Evolutionary conservation across 1,139 yeast species (phyloP), one percentile per base, ranked within the genome.

Genomic region (Candida neerlandica): DNA sequence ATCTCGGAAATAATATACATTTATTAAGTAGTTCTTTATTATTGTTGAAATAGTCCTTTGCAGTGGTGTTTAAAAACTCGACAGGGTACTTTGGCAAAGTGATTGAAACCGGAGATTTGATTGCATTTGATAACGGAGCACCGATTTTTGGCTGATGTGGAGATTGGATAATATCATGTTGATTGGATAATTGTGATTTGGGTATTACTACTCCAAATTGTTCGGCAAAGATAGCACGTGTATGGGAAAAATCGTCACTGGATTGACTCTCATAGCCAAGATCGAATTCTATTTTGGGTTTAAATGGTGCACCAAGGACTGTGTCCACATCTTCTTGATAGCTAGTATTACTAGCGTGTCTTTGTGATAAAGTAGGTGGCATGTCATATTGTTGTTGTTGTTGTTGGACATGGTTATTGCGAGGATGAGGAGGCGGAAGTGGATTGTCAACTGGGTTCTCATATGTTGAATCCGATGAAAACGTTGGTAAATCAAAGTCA

Each of bases 51-150:
- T 18, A 37, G 2, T 37, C 41, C 27, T 37, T 23, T 9, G 14
- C 18, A 4, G 29, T 21, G 5, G 44, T 5, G 15, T 41, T 41
- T 16, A 30, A 21, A 5, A 29, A 42, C 10, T 19, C 9, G 5
- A 44, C 35, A 1, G 55, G 46, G 27, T 39, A 41, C 27, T 47
- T 43, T 23, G 53, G 37, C 23, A 45, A n/a, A 6, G 30, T 21
- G 26, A 55, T 34, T 2, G 51, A 18, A 9, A 27, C 18, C 14
- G 21, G n/a, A 6, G 40, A 29, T 3, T 44, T 38, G 5, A 50
- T 47, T 2, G 61, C 59, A 47, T 61, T 60, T 7, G 66, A 63
- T 19, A 55, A 47, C 1, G 57, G 51, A 6, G 39, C 37, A 1
- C 55, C 56, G 21, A 48, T 12, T 14, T 39, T 34, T 19, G 26